A percentile compares a stretch with the other conserved stretches of the same genome.
These are phyloP conservation scores for Otatea glauca DNA, from an alignment of 176 grass and related monocot species.

Conservation along the genomic window DNA sequence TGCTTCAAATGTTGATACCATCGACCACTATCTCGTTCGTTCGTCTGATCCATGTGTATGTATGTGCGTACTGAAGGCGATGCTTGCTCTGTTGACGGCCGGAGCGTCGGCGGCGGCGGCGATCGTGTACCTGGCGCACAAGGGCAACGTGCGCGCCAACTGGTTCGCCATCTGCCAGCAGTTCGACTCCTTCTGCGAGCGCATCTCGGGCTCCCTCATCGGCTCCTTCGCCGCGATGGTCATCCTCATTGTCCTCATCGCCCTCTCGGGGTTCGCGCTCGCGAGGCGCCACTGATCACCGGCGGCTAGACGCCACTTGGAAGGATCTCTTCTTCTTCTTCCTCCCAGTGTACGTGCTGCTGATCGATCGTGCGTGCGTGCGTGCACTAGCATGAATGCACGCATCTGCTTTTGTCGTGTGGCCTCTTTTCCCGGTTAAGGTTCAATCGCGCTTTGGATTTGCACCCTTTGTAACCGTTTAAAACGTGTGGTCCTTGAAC, in stretches of 20 bases:
- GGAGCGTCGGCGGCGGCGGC: slow-evolving; percentile 58
- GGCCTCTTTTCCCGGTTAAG: background rate
- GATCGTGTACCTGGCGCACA: slow-evolving; percentile 69
- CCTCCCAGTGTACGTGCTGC: background rate
- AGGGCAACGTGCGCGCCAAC: slow-evolving; percentile 67
- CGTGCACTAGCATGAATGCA: slow-evolving; percentile 9
- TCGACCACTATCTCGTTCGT: background rate
- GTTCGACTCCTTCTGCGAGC: slow-evolving; percentile 71
- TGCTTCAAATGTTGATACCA: background rate
- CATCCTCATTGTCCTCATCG: slow-evolving; percentile 50
- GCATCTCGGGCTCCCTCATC: slow-evolving; percentile 71
- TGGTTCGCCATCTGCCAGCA: slow-evolving; percentile 77
- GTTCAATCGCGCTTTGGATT: background rate
- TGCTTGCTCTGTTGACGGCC: slow-evolving; percentile 53
- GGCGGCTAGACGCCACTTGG: background rate
- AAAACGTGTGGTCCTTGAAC: background rate
- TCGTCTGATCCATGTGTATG: background rate
- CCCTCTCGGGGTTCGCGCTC: slow-evolving; percentile 54
- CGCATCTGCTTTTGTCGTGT: background rate
- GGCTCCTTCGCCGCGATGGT: slow-evolving; percentile 60
- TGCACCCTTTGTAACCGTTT: background rate
- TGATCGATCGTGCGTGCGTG: background rate
- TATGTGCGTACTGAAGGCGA: slow-evolving; percentile 18
- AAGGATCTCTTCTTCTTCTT: background rate
- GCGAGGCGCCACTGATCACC: slow-evolving; percentile 37